Base-by-base conservation (phyloP, 208 protist species). In the Trichomonas tenax region DNA sequence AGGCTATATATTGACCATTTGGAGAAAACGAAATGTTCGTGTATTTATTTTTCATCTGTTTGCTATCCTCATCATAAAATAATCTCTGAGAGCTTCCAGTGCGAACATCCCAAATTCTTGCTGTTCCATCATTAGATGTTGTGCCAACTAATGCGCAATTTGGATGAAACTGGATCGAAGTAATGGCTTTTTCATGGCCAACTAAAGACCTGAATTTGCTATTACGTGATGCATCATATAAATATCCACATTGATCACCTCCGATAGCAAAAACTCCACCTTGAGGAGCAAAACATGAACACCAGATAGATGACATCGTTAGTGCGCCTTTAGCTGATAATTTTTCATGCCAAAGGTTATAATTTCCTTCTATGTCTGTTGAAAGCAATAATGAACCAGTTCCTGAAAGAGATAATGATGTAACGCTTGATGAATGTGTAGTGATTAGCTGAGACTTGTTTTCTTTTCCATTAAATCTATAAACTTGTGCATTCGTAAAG, bases 261-360 rank as follows among this genome's bases (percentile, higher is more conserved):
- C 86, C 86, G 3, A 93, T 48, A 11, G 26, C 40, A 36, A 93
- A 93, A 38, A n/a, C 17, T 15, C 86, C 86, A 38, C 86, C 86
- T 93, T 93, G 86, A 26, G 86, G 86, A 17, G 86, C 86, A 93
- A 93, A 93, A 38, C n/a, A 48, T 34, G 86, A 93, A 93, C 86
- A 93, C 86, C 86, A 93, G 36, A 93, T 93, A n/a, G 44, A 31
- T 14, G 17, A 34, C 6, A 48, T n/a, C 10, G 81, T 41, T 41
- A 84, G 41, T 11, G 11, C 1, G 41, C 15, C 86, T 38, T 51
- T 48, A 38, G 17, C 8, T 49, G 34, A 44, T 4, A 10, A 34
- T 46, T 45, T 34, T 46, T 34, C 15, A 17, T 31, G 17, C 8
- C 26, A 93, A 48, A 93, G 4, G 36, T 11, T 51, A 36, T 23